Evolutionary conservation across 495 filamentous ascomycete genomes (phyloP).

Genomic region (Lasiosphaeria hispida): DNA sequence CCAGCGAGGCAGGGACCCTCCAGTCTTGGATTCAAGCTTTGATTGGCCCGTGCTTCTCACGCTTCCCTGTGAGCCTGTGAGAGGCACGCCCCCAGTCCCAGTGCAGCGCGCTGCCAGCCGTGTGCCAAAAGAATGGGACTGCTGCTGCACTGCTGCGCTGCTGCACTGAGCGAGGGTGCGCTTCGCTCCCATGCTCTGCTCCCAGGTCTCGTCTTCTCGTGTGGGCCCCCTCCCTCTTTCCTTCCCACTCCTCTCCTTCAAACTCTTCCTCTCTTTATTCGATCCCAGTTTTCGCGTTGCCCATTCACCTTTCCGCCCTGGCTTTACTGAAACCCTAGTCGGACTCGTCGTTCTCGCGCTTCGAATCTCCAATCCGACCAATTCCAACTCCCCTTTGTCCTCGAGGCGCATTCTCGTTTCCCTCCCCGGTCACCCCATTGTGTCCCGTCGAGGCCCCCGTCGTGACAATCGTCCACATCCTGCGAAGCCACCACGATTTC

Average conservation of each 20-base stretch:
- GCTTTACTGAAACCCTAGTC: constrained; percentile 14
- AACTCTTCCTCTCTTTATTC: constrained; percentile 35
- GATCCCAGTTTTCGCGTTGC: constrained; percentile 31
- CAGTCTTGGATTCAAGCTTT: constrained; percentile 2
- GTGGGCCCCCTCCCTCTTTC: constrained; percentile 31
- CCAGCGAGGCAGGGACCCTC: neutral
- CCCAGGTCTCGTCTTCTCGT: constrained; percentile 19
- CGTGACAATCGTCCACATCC: constrained; percentile 21
- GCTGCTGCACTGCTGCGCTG: constrained; percentile 1
- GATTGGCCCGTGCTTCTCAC: constrained; percentile 6
- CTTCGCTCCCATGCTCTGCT: constrained; percentile 11
- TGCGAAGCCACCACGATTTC: constrained; percentile 10
- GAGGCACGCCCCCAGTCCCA: constrained; percentile 10
- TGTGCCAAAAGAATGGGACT: neutral
- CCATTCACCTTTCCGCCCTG: constrained; percentile 24
- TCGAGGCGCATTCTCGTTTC: constrained; percentile 31
- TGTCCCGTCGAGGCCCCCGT: constrained; percentile 20
- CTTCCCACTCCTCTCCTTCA: constrained; percentile 30
- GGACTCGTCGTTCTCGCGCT: constrained; percentile 22
- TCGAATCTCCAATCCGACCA: constrained; percentile 14
- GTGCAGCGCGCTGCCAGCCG: constrained; percentile 12
- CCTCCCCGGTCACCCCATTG: constrained; percentile 21
- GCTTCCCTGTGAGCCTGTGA: neutral
- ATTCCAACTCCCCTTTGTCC: constrained; percentile 31
- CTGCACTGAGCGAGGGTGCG: constrained; percentile 7